Evolutionary conservation across 352 stramenopile genomes (phyloP), one percentile per base, ranked within the genome.

Genomic region (Phytophthora constricta): DNA sequence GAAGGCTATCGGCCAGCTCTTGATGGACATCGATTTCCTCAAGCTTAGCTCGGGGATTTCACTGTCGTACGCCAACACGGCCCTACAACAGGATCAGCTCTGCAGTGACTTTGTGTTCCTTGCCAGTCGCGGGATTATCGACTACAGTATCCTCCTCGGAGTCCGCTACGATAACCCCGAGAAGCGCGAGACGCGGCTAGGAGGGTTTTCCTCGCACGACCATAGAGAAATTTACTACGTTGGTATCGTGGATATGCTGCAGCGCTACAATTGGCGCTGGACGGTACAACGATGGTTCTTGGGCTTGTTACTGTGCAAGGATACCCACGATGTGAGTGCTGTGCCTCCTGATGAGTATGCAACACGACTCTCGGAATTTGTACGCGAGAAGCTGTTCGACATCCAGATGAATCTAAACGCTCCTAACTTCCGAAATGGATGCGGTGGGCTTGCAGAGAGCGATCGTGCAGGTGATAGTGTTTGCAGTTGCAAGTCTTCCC

Each of bases 1-100:
- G 41, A 65, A 83, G 25, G 57, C 71, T 14, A 93, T 95, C 68
- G 53, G 62, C 20, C 85, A 90, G 60, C 78, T 95, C 45, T 84
- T 95, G 78, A 89, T 95, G 79, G 87, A 95, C 73, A 93, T 95
- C 39, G 87, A 95, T 63, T 95, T 95, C 50, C 82, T 84, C 31
- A 90, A 91, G 68, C 76, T 95, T 63, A 87, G 72, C 49, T 67
- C 72, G 0, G 86, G 84, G 5, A 84, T 95, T 26, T 62, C 74
- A 16, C 60, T 93, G 9, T 80, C 85, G 5, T 77, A 84, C 11
- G 47, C 59, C 1, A 76, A 76, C 33, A 83, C 81, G 0, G 59
- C 74, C 4, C 45, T 65, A 19, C 55, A 90, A 10, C 78, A 93
- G 50, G 81, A 81, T 19, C 86, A 93, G 56, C 64, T 95, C 5